phyloP scores from a whole-genome alignment of 768 basidiomycete species.

The Lactarius hatsudake region DNA sequence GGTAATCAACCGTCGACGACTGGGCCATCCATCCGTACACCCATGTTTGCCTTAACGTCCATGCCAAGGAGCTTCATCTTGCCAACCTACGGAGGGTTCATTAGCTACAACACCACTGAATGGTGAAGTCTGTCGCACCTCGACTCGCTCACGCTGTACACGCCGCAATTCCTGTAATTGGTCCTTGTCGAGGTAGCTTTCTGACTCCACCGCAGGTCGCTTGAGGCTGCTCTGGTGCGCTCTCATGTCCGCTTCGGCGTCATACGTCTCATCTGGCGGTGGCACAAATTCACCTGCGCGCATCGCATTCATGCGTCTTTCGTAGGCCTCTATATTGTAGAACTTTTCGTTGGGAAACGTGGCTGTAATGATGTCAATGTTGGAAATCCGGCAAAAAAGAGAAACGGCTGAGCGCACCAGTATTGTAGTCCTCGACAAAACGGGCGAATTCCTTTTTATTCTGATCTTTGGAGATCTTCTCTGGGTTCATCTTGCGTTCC shows the following conservation, averaged over 20 bases:
- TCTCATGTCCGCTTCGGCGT: slow-evolving; percentile 81
- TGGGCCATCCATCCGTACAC: slow-evolving; percentile 81
- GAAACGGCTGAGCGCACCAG: slow-evolving; percentile 44
- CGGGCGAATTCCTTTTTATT: slow-evolving; percentile 80
- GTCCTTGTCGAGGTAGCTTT: slow-evolving; percentile 73
- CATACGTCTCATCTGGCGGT: slow-evolving; percentile 68
- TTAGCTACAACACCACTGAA: not conserved
- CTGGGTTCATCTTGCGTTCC: slow-evolving; percentile 88
- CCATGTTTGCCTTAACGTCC: slow-evolving; percentile 82
- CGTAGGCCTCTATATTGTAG: slow-evolving; percentile 86
- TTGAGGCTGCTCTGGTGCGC: slow-evolving; percentile 71
- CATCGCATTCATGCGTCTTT: slow-evolving; percentile 78
- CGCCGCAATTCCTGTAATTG: slow-evolving; percentile 78
- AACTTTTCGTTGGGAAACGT: slow-evolving; percentile 95
- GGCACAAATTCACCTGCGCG: slow-evolving; percentile 82
- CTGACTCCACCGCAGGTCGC: slow-evolving; percentile 60
- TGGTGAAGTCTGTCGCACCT: slow-evolving; percentile 48
- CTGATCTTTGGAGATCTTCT: slow-evolving; percentile 81
- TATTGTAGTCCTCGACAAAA: slow-evolving; percentile 84
- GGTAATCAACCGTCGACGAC: slow-evolving; percentile 47
- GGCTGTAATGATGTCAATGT: slow-evolving; percentile 43
- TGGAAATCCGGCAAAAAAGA: slow-evolving; percentile 1
- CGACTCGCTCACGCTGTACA: slow-evolving; percentile 81
- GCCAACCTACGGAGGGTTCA: slow-evolving; percentile 48
- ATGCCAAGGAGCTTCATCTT: slow-evolving; percentile 87